Percentiles rank a stretch among this genome's conserved stretches.
phyloP scores from a whole-genome alignment of 345 rosid species.

The Hibiscus tridactylites region DNA sequence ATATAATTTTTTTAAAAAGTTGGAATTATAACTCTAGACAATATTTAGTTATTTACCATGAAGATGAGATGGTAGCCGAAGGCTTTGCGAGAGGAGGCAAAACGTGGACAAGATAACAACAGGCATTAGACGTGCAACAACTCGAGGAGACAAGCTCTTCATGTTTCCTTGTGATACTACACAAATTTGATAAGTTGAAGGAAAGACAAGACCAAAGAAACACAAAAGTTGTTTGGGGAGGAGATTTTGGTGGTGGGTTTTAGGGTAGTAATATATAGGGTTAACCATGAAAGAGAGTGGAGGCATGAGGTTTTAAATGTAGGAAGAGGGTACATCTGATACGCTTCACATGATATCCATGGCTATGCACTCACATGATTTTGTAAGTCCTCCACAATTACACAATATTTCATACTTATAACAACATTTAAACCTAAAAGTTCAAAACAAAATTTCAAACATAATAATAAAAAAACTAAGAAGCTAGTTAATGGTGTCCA shows the following conservation, averaged over 20 bases:
- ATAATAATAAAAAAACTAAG: too few species aligned
- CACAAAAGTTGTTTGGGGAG: neutral
- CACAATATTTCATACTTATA: neutral
- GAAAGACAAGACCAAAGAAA: neutral
- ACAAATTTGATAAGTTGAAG: neutral
- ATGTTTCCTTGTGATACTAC: neutral
- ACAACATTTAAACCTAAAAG: neutral
- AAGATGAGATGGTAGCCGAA: conserved; percentile 10
- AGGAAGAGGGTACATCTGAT: conserved; percentile 32
- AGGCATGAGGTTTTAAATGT: conserved; percentile 10
- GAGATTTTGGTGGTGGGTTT: neutral
- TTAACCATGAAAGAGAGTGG: neutral
- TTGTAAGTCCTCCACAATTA: conserved; percentile 16
- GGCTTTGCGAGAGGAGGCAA: conserved; percentile 13
- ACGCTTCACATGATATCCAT: conserved; percentile 74
- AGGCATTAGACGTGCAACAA: neutral
- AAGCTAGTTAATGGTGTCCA: neutral
- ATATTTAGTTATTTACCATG: conserved; percentile 9
- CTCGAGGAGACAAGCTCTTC: conserved; percentile 15
- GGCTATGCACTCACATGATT: conserved; percentile 37
- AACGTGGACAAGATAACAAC: conserved; percentile 18
- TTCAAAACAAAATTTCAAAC: too few species aligned
- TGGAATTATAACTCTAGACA: neutral
- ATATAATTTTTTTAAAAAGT: too few species aligned
- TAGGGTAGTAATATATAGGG: conserved; percentile 4